Conservation (phyloP, 805 yeast genomes). For the Spathaspora girioi region DNA sequence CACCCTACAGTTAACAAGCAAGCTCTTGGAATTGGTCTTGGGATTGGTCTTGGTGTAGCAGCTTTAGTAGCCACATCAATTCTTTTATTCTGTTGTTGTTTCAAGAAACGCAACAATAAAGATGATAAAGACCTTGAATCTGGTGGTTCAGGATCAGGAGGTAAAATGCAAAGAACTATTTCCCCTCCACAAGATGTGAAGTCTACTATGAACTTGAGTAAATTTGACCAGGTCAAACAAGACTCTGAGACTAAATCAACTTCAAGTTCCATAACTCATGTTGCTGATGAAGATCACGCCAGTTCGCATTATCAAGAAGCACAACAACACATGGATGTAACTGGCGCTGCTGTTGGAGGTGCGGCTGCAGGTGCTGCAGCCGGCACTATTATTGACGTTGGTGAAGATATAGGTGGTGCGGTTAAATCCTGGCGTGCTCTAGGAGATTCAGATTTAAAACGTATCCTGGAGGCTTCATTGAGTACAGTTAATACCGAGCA, state of each 20-base stretch:
- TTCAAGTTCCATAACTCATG: conserved; percentile 4
- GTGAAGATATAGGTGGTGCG: conserved; percentile 23
- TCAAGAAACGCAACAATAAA: conserved; percentile 18
- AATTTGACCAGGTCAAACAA: conserved; percentile 10
- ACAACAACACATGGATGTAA: background rate
- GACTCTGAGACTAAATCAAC: background rate
- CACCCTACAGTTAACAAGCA: background rate
- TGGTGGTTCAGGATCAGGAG: too few relatives aligned
- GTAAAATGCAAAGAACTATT: conserved; percentile 15
- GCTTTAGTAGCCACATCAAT: conserved; percentile 47
- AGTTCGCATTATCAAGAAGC: background rate
- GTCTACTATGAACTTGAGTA: conserved; percentile 17
- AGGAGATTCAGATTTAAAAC: conserved; percentile 31
- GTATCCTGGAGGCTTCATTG: conserved; percentile 67
- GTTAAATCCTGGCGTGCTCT: conserved; percentile 43
- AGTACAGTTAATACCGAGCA: conserved; percentile 87
- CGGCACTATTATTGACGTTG: conserved; percentile 7
- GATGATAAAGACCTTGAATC: conserved; percentile 8
- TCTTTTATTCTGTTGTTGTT: conserved; percentile 48
- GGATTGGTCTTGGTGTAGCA: conserved; percentile 71
- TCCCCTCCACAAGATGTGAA: conserved; percentile 6
- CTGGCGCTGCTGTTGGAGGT: conserved; percentile 18
- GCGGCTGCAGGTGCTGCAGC: too few relatives aligned
- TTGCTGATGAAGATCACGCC: conserved; percentile 9
- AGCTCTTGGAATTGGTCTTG: conserved; percentile 60